phyloP scores from a whole-genome alignment of 106 monocot genomes.

The Triglochin maritima region DNA sequence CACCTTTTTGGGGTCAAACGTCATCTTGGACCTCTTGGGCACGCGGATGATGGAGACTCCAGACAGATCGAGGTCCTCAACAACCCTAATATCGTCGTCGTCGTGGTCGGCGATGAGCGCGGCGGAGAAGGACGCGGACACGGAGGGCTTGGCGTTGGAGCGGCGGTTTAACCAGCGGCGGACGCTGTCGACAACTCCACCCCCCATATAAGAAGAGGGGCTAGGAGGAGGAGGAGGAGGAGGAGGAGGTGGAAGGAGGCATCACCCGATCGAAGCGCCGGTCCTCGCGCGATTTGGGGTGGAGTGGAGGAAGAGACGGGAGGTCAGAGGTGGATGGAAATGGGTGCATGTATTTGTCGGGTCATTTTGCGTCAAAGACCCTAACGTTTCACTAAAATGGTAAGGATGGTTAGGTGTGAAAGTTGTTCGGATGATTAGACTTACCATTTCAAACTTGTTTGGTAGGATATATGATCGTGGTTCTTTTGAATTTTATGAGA shows the following conservation, averaged over 20 bases:
- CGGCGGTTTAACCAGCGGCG: conserved; percentile 55
- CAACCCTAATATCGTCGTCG: conserved; percentile 3
- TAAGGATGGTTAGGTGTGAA: too few species aligned
- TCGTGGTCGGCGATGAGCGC: background rate
- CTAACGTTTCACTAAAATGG: too few species aligned
- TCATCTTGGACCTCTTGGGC: conserved; percentile 33
- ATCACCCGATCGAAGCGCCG: too few species aligned
- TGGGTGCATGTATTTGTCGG: too few species aligned
- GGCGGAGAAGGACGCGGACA: background rate
- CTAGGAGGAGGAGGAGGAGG: background rate
- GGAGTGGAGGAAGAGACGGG: too few species aligned
- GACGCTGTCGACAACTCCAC: conserved; percentile 45
- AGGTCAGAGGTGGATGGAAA: too few species aligned
- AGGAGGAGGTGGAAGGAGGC: background rate
- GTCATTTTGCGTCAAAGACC: too few species aligned
- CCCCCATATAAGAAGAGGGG: conserved; percentile 26
- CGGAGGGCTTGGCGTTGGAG: conserved; percentile 6
- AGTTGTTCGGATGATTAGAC: too few species aligned
- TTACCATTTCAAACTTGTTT: too few species aligned
- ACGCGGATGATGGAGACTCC: conserved; percentile 30
- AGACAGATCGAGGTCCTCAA: conserved; percentile 23
- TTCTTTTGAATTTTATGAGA: too few species aligned
- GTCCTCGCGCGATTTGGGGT: too few species aligned
- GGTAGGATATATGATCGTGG: too few species aligned
- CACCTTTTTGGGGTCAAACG: conserved; percentile 28